phyloP scores from a whole-genome alignment of 768 basidiomycete genomes.

The Pilatotrama ljubarskyi region DNA sequence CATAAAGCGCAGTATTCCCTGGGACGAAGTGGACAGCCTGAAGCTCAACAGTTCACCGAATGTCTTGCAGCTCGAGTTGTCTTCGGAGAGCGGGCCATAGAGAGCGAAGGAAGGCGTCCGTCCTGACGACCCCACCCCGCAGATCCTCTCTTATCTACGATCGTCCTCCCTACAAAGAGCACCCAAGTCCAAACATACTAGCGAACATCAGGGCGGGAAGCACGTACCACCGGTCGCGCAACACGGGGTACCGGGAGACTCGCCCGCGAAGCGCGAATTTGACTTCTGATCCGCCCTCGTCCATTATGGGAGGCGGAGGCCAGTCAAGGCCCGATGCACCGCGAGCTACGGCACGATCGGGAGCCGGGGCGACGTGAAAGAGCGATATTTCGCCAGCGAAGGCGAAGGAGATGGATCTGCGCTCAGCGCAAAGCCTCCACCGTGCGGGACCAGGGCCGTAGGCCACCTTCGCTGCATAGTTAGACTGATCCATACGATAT shows the following conservation, averaged over 20 bases:
- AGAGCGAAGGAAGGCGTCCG: not conserved
- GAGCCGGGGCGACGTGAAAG: not conserved
- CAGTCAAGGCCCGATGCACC: not conserved
- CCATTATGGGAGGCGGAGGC: not conserved
- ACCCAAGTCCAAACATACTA: not conserved
- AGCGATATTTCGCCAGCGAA: not conserved
- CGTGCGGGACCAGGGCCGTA: not conserved
- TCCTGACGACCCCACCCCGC: not conserved
- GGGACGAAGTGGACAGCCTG: too few species aligned
- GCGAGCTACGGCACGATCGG: not conserved
- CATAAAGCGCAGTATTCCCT: too few species aligned
- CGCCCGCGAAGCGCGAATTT: conserved; percentile 15
- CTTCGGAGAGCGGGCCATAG: not conserved
- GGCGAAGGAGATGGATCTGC: not conserved
- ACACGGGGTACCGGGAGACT: not conserved
- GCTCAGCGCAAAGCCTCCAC: not conserved
- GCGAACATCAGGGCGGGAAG: conserved; percentile 5
- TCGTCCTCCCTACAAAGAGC: not conserved
- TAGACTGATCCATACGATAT: conserved; percentile 5
- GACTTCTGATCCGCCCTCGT: not conserved
- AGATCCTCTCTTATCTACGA: conserved; percentile 7
- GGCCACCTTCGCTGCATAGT: not conserved
- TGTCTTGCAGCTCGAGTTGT: not conserved
- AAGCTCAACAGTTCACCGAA: too few species aligned
- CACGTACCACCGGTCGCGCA: not conserved